A percentile compares a stretch with the other conserved stretches of the same genome.
Evolutionary conservation across 257 asterid species (phyloP).

Genomic region (Solanum rostratum): DNA sequence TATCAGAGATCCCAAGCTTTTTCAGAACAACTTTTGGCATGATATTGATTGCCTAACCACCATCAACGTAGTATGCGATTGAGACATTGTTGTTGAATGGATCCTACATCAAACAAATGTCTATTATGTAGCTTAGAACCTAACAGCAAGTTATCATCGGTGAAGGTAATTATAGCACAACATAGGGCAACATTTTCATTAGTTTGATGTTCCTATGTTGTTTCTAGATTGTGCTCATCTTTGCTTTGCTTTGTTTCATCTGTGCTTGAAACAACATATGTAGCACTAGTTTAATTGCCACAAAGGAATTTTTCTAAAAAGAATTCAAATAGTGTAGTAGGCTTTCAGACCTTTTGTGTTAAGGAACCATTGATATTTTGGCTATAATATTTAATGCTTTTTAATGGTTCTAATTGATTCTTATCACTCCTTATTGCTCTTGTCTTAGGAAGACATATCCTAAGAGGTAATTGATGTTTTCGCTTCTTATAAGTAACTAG

Average conservation of each 20-base stretch:
- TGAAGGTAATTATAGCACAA: neutral
- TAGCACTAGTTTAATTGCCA: neutral
- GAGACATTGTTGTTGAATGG: neutral
- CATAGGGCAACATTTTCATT: neutral
- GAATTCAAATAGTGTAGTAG: neutral
- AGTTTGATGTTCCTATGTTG: neutral
- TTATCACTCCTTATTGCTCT: neutral
- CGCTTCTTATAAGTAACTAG: neutral
- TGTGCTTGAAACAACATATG: neutral
- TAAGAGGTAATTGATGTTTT: neutral
- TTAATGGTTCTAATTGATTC: neutral
- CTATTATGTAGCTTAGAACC: neutral
- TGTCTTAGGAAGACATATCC: neutral
- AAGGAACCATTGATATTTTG: neutral
- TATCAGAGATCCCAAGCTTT: neutral
- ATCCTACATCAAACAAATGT: neutral
- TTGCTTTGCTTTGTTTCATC: neutral
- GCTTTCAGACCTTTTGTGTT: neutral
- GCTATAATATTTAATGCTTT: neutral
- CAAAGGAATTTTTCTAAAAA: neutral
- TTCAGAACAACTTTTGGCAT: neutral
- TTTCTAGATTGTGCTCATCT: neutral
- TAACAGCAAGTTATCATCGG: neutral
- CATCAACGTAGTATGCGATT: neutral
- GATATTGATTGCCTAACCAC: neutral